Base-by-base conservation (phyloP, 352 stramenopile genomes). In the Aphanomyces euteiches region DNA sequence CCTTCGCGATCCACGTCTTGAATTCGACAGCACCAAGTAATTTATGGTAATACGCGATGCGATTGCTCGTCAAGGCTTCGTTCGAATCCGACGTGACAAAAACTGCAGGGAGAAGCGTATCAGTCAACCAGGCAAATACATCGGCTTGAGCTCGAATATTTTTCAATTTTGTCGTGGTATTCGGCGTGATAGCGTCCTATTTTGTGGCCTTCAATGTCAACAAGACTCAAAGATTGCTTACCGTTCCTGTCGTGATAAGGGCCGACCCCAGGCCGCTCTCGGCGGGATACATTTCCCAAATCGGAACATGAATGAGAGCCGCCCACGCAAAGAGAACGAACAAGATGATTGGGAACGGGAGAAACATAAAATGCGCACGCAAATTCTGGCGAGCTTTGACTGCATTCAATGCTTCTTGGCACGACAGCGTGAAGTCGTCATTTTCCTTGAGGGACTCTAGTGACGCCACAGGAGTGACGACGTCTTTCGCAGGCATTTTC, bases 21-120 rank as follows among this genome's bases (percentile, higher is more conserved):
- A 83, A 77, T 40, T 82, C 73, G 13, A 80, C 69, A 13, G 66
- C 78, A 7, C 43, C 43, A 2, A 50, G 10, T 12, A 50, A 73
- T 60, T 70, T 78, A 38, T 77, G 58, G 41, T 80, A 60, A 47
- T 72, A 65, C 48, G 66, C 58, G 0, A 84, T 60, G 4, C 48
- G n/a, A 28, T 28, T 28, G 28, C 28, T 28, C 28, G 28, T 28
- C 28, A 28, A 28, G 8, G 78, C 57, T 38, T 71, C 37, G 50
- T 58, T 58, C 8, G 28, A 58, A 19, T 58, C 50, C 37, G 50
- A 38, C 19, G 54, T 43, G 17, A 41, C 61, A 69, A 69, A 69
- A 12, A 69, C 36, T 8, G 8, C 40, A 36, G 61, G 61, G 0
- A 69, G 13, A 17, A 69, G 37, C 21, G 61, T 69, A 21, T 63